Evolutionary conservation across 2,329 filamentous ascomycete species (phyloP).

Genomic region (Dendrostoma leiphaemia): DNA sequence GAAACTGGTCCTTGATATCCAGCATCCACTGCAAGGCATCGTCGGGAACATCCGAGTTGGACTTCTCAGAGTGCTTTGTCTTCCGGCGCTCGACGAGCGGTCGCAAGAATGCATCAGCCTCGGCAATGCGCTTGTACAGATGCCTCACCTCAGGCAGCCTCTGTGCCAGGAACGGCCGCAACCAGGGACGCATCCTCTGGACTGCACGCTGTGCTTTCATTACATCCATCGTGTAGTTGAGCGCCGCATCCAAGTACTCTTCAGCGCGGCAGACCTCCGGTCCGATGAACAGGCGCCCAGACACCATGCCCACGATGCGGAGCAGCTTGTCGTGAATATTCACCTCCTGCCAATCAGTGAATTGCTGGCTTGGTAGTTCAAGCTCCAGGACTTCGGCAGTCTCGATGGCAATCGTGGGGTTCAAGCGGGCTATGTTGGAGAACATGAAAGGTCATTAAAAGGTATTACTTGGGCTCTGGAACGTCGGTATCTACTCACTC

Average conservation of each 20-base stretch:
- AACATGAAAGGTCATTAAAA: neutral
- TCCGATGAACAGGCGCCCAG: slow-evolving; percentile 46
- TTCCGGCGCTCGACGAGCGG: slow-evolving; percentile 32
- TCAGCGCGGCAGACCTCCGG: slow-evolving; percentile 42
- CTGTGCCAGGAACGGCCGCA: neutral
- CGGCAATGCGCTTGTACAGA: slow-evolving; percentile 29
- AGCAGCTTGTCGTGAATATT: slow-evolving; percentile 39
- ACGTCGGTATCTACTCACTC: neutral
- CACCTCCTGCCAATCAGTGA: slow-evolving; percentile 36
- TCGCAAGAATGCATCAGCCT: slow-evolving; percentile 33
- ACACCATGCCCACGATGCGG: slow-evolving; percentile 43
- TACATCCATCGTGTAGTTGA: slow-evolving; percentile 45
- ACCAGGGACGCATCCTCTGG: neutral
- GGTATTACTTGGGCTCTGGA: neutral
- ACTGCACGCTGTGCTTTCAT: slow-evolving; percentile 33
- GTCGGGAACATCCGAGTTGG: slow-evolving; percentile 31
- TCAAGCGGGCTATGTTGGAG: slow-evolving; percentile 29
- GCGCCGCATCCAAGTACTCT: slow-evolving; percentile 43
- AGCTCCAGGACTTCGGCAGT: slow-evolving; percentile 29
- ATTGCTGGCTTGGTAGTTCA: slow-evolving; percentile 31
- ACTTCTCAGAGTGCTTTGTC: slow-evolving; percentile 19
- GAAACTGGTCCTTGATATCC: neutral
- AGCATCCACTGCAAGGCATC: slow-evolving; percentile 50
- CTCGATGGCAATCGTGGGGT: slow-evolving; percentile 35
- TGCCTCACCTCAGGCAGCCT: slow-evolving; percentile 31